Percentiles rank a stretch among this genome's conserved stretches.
Conservation (phyloP, 352 stramenopile species). For the Pythium folliculosum region DNA sequence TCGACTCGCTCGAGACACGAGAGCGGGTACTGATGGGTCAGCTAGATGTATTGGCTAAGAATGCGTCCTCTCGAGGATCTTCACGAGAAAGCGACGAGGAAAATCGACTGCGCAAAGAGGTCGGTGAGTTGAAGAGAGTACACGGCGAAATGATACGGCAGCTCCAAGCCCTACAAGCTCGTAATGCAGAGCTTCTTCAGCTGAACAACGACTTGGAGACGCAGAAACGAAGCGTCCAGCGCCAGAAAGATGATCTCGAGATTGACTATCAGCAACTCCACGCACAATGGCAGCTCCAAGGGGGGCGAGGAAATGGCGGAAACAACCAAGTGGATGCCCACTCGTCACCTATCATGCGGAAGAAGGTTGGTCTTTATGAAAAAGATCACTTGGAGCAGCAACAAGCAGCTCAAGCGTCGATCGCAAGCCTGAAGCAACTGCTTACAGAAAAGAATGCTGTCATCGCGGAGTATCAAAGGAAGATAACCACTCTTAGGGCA, state of each 20-base stretch:
- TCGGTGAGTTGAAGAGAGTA: constrained; percentile 21
- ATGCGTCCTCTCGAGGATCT: constrained; percentile 36
- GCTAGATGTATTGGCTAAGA: constrained; percentile 38
- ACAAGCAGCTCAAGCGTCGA: constrained; percentile 73
- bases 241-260: constrained; percentile 56
- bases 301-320: constrained; percentile 5
- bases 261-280: constrained; percentile 60
- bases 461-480: constrained; percentile 62
- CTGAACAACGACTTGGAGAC: constrained; percentile 47
- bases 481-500: constrained; percentile 47
- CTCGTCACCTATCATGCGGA: constrained; percentile 47
- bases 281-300: constrained; percentile 33
- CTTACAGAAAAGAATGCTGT: constrained; percentile 76
- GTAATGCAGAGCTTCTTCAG: constrained; percentile 45
- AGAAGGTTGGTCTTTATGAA: constrained; percentile 75
- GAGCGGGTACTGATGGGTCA: constrained; percentile 65
- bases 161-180: constrained; percentile 42
- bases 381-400: constrained; percentile 75
- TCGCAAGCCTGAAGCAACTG: constrained; percentile 80
- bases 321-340: constrained; percentile 25
- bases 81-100: constrained; percentile 21
- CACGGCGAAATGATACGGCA: constrained; percentile 52
- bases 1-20: constrained; percentile 72
- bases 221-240: constrained; percentile 43
- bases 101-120: constrained; percentile 21